Percentiles rank a stretch among this genome's conserved stretches.
phyloP scores from a whole-genome alignment of 129 eudicot species.

The Tanacetum coccineum region DNA sequence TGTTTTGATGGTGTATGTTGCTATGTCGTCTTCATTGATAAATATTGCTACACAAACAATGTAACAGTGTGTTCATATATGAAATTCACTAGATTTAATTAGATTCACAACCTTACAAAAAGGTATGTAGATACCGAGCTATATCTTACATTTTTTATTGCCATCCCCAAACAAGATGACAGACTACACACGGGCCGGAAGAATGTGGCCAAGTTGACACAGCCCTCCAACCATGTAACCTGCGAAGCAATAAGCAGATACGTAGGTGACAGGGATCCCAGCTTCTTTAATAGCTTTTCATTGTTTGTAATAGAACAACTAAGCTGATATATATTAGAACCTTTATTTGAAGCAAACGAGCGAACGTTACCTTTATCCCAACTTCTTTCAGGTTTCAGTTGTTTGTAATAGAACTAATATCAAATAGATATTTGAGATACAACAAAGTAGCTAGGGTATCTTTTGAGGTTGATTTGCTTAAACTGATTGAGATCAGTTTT shows the following conservation, averaged over 20 bases:
- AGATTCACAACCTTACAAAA: neutral
- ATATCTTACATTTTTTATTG: constrained; percentile 41
- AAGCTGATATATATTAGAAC: no score
- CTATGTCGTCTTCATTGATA: constrained; percentile 50
- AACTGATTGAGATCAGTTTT: no score
- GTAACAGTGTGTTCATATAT: neutral
- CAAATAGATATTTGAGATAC: no score
- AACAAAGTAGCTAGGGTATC: no score
- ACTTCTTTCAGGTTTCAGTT: no score
- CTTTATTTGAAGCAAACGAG: no score
- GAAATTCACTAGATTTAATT: no score
- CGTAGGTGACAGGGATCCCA: constrained; percentile 41
- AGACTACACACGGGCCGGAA: constrained; percentile 49
- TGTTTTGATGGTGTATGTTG: constrained; percentile 43
- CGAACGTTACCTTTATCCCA: no score
- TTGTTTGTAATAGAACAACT: no score
- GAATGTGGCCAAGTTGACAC: constrained; percentile 44
- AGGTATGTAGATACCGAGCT: no score
- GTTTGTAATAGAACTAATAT: no score
- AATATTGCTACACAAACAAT: constrained; percentile 34
- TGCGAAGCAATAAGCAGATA: constrained; percentile 41
- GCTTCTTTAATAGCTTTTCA: constrained; percentile 49
- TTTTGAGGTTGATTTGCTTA: no score
- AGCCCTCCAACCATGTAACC: constrained; percentile 55
- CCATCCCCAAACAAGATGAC: constrained; percentile 51